These are phyloP conservation scores for Bathelium albidoporum DNA, from an alignment of 495 filamentous ascomycete genomes.

Conservation along the genomic window DNA sequence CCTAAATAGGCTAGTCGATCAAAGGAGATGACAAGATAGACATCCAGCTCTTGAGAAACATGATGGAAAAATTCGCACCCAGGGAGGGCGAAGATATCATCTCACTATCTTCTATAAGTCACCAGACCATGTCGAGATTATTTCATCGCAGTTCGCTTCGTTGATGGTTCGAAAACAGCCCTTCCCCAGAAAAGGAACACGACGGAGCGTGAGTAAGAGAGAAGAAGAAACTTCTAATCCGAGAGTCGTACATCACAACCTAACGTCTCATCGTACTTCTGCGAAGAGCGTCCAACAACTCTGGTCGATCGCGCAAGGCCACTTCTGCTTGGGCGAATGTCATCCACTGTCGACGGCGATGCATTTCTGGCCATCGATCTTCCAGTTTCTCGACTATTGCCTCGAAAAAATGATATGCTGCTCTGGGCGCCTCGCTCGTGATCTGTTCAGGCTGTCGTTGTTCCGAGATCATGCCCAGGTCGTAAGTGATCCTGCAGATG, in stretches of 20 bases:
- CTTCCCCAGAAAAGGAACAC: too few species aligned
- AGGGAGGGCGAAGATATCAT: neutral
- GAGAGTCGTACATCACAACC: neutral
- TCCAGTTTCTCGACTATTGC: constrained; percentile 74
- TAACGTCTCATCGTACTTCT: constrained; percentile 57
- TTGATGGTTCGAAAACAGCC: neutral
- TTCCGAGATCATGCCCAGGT: constrained; percentile 79
- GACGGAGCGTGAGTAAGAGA: neutral
- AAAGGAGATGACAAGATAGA: neutral
- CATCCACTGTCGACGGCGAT: constrained; percentile 89
- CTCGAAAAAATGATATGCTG: constrained; percentile 82
- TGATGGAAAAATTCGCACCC: neutral
- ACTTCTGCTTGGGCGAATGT: constrained; percentile 68
- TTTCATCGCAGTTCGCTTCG: neutral
- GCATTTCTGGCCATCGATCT: constrained; percentile 81
- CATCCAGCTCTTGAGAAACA: neutral
- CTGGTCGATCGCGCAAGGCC: constrained; percentile 66
- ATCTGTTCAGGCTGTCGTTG: constrained; percentile 50
- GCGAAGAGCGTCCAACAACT: constrained; percentile 77
- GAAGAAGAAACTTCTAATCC: neutral
- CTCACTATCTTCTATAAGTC: neutral
- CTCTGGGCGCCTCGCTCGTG: constrained; percentile 56
- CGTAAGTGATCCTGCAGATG: constrained; percentile 63
- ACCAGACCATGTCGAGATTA: neutral
- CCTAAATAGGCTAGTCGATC: neutral